phyloP scores from a whole-genome alignment of 106 monocot genomes.

The Allium cepa region DNA sequence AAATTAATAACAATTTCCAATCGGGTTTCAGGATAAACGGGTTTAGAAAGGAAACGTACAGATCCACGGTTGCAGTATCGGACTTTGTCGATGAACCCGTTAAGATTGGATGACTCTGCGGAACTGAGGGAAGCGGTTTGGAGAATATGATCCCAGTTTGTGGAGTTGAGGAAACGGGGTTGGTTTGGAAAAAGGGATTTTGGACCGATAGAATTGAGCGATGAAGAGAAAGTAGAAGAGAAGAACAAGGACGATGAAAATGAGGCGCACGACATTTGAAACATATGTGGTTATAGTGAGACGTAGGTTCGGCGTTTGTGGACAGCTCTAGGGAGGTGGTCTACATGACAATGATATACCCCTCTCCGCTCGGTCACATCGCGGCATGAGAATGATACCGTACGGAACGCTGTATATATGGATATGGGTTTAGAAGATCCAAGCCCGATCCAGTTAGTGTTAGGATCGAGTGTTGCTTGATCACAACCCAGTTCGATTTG shows the following conservation, averaged over 20 bases:
- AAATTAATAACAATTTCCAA: neutral
- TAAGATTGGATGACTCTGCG: constrained; percentile 29
- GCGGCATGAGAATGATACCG: no score
- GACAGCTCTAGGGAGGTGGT: no score
- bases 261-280: neutral
- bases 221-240: neutral
- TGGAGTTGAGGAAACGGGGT: constrained; percentile 1
- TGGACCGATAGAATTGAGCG: neutral
- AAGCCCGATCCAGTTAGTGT: no score
- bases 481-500: no score
- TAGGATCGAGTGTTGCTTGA: no score
- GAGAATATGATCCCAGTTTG: constrained; percentile 60
- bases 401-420: no score
- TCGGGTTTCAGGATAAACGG: neutral
- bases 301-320: no score
- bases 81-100: constrained; percentile 56
- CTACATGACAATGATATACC: no score
- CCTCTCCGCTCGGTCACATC: no score
- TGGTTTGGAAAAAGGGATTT: neutral
- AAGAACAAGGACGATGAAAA: neutral
- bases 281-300: no score
- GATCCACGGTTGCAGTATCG: constrained; percentile 74
- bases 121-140: constrained; percentile 16
- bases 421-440: no score
- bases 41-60: constrained; percentile 17